Evolutionary conservation across 2,329 filamentous ascomycete species (phyloP).

Genomic region (Monilinia aucupariae): DNA sequence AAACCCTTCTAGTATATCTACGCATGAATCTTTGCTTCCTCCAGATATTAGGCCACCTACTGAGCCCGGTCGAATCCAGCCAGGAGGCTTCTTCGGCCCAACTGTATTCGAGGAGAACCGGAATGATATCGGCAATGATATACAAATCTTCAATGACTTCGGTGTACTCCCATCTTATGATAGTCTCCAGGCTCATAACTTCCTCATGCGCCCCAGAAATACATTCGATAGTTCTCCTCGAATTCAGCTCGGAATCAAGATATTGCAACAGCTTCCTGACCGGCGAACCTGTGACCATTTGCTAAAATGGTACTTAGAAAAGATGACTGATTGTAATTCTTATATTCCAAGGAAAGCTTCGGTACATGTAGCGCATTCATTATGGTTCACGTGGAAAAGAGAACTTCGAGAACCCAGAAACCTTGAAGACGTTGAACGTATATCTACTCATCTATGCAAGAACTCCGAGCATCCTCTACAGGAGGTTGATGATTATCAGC

Average conservation of each 20-base stretch:
- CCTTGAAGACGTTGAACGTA: constrained; percentile 25
- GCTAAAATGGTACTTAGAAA: constrained; percentile 27
- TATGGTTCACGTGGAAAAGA: constrained; percentile 28
- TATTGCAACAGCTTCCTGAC: constrained; percentile 29
- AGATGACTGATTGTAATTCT: constrained; percentile 18
- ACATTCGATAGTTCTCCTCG: constrained; percentile 25
- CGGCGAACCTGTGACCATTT: constrained; percentile 29
- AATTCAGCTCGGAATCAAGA: constrained; percentile 28
- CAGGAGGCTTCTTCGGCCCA: constrained; percentile 28
- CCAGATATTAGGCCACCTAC: constrained; percentile 9
- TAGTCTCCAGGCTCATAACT: constrained; percentile 30
- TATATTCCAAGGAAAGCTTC: constrained; percentile 21
- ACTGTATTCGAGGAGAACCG: constrained; percentile 33
- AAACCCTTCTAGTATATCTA: not conserved
- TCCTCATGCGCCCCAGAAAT: constrained; percentile 29
- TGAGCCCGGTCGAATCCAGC: constrained; percentile 4
- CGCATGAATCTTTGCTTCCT: not conserved
- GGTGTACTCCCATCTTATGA: constrained; percentile 23
- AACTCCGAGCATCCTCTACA: constrained; percentile 30
- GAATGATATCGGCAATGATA: constrained; percentile 27
- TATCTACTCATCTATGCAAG: constrained; percentile 30
- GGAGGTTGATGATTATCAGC: constrained; percentile 29
- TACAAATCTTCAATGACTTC: constrained; percentile 30
- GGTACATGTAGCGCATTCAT: constrained; percentile 21
- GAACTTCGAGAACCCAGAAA: constrained; percentile 25